A percentile compares a stretch with the other conserved stretches of the same genome.
Conservation (phyloP, 768 basidiomycete species). For the Hericium alpestre region DNA sequence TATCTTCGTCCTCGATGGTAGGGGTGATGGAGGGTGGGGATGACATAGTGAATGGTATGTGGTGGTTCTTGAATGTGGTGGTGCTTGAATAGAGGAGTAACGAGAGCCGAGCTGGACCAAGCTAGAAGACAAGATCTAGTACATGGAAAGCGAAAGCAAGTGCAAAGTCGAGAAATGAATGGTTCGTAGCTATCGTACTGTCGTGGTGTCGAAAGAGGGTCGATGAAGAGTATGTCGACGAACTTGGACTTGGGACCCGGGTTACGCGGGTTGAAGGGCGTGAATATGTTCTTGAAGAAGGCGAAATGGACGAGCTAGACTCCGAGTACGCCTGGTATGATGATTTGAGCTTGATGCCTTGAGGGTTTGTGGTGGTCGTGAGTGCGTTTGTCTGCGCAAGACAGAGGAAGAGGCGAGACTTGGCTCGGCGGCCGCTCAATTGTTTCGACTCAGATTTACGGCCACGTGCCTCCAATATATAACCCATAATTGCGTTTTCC, state of each 20-base stretch:
- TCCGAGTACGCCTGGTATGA: too few relatives aligned
- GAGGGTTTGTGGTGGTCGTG: neutral
- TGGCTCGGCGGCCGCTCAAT: neutral
- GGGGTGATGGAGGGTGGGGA: conserved; percentile 5
- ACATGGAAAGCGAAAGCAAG: neutral
- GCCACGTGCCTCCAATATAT: neutral
- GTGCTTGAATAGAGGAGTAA: neutral
- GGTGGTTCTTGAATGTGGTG: neutral
- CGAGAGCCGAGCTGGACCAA: neutral
- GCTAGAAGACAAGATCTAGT: neutral
- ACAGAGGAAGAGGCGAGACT: too few relatives aligned
- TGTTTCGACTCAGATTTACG: neutral
- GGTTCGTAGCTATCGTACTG: neutral
- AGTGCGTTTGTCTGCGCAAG: too few relatives aligned
- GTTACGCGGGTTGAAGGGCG: neutral
- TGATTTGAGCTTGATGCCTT: neutral
- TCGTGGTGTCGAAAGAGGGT: neutral
- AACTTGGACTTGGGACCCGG: neutral
- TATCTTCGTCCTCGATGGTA: conserved; percentile 8
- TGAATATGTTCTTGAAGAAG: neutral
- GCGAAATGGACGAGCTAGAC: neutral
- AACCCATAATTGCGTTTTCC: neutral
- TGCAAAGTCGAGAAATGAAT: neutral
- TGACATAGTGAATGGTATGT: neutral
- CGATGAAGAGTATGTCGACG: too few relatives aligned